These are phyloP conservation scores for Trichoderma brevicompactum DNA, from an alignment of 2,329 filamentous ascomycete genomes.

Conservation along the genomic window DNA sequence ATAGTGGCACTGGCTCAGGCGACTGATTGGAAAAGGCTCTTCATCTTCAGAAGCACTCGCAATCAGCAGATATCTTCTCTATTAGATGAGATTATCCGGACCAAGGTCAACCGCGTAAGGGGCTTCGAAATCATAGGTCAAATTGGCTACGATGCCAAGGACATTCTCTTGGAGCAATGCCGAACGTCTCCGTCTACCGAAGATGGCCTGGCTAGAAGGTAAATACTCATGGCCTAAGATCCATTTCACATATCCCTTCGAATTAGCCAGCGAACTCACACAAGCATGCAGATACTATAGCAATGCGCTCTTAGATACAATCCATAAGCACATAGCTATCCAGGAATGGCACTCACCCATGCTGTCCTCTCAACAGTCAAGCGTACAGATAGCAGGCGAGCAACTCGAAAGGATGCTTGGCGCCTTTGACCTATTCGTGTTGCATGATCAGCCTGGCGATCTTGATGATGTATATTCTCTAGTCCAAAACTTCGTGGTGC, in stretches of 20 bases:
- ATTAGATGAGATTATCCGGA: slow-evolving; percentile 71
- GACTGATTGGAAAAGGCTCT: slow-evolving; percentile 77
- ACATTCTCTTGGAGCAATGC: slow-evolving; percentile 73
- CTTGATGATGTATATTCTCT: slow-evolving; percentile 64
- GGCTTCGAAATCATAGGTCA: slow-evolving; percentile 72
- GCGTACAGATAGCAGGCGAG: slow-evolving; percentile 45
- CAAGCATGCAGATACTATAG: slow-evolving; percentile 70
- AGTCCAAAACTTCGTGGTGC: slow-evolving; percentile 17
- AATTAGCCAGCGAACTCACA: slow-evolving; percentile 10
- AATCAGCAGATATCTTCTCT: slow-evolving; percentile 57
- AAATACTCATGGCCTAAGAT: slow-evolving; percentile 26
- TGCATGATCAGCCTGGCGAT: slow-evolving; percentile 74
- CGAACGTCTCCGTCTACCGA: slow-evolving; percentile 61
- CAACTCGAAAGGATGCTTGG: slow-evolving; percentile 74
- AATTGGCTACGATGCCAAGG: slow-evolving; percentile 86
- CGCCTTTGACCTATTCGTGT: slow-evolving; percentile 87
- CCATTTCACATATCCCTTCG: background rate
- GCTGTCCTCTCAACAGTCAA: slow-evolving; percentile 31
- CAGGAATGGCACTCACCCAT: slow-evolving; percentile 68
- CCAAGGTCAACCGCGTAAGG: slow-evolving; percentile 69
- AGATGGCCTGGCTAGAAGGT: slow-evolving; percentile 77
- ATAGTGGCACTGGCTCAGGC: slow-evolving; percentile 56
- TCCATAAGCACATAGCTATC: slow-evolving; percentile 80
- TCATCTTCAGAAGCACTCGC: slow-evolving; percentile 57
- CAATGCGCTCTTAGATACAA: slow-evolving; percentile 72